These are phyloP conservation scores for Penicillium psychrofluorescens DNA, from an alignment of 495 filamentous ascomycete genomes.

Conservation along the genomic window DNA sequence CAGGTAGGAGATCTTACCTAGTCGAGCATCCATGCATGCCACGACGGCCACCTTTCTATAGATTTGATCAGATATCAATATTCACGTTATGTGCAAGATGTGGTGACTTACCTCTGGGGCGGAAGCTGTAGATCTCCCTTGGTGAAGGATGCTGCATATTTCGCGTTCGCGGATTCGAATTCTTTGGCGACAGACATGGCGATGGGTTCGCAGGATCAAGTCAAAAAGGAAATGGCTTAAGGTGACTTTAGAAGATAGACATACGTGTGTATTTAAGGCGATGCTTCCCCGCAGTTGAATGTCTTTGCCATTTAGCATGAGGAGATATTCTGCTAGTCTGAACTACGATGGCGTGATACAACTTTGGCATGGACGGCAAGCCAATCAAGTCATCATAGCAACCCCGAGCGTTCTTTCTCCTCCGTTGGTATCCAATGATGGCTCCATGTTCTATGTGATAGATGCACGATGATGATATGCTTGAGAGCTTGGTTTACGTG, in stretches of 20 bases:
- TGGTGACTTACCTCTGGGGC: conserved; percentile 57
- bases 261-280: conserved; percentile 7
- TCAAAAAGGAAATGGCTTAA: background rate
- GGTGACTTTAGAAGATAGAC: conserved; percentile 1
- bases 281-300: conserved; percentile 4
- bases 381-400: too few relatives aligned
- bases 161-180: conserved; percentile 42
- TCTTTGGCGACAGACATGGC: conserved; percentile 29
- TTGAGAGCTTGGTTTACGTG: too few relatives aligned
- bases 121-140: conserved; percentile 62
- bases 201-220: background rate
- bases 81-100: conserved; percentile 23
- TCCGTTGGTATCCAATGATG: too few relatives aligned
- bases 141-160: conserved; percentile 55
- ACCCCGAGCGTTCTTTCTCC: too few relatives aligned
- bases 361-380: too few relatives aligned
- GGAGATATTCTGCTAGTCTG: conserved; percentile 8
- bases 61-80: background rate
- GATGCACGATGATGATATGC: too few relatives aligned
- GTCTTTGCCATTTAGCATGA: conserved; percentile 3
- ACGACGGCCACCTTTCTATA: conserved; percentile 34
- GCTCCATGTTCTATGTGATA: too few relatives aligned
- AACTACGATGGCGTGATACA: conserved; percentile 9
- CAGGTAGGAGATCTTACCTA: conserved; percentile 28
- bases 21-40: conserved; percentile 82